Conservation (phyloP, 306 rosid species). For the Malus domestica region DNA sequence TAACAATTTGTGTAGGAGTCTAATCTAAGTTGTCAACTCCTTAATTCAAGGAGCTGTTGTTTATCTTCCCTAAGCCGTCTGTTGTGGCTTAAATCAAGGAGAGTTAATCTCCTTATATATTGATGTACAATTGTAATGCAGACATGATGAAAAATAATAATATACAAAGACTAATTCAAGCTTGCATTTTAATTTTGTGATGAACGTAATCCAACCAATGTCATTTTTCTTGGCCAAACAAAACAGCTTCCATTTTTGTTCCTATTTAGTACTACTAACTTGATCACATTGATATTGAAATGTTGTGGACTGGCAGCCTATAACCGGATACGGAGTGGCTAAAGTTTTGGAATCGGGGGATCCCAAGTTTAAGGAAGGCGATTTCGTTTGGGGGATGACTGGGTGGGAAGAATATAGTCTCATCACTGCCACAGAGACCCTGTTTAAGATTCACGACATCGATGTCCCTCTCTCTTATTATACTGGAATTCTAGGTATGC, state of each 20-base stretch:
- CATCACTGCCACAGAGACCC: slow-evolving; percentile 15
- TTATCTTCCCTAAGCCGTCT: too few relatives aligned
- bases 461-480: slow-evolving; percentile 61
- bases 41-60: too few relatives aligned
- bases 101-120: too few relatives aligned
- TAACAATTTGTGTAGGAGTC: too few relatives aligned
- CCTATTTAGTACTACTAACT: background rate
- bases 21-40: too few relatives aligned
- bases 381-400: slow-evolving; percentile 50
- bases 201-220: too few relatives aligned
- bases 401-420: slow-evolving; percentile 60
- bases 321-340: slow-evolving; percentile 43
- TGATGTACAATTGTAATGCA: too few relatives aligned
- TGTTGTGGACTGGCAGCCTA: slow-evolving; percentile 15
- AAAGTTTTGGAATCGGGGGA: slow-evolving; percentile 52
- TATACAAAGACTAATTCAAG: background rate
- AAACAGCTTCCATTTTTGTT: too few relatives aligned
- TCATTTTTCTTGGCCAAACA: too few relatives aligned
- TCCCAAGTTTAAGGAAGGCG: slow-evolving; percentile 42
- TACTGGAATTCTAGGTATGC: slow-evolving; percentile 59
- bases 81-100: too few relatives aligned
- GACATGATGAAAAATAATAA: too few relatives aligned
- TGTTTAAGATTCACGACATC: slow-evolving; percentile 41
- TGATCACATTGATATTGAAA: background rate
- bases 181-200: too few relatives aligned